Base-by-base conservation (phyloP, 148 eudicot species). In the Tetragonia tetragonoides region DNA sequence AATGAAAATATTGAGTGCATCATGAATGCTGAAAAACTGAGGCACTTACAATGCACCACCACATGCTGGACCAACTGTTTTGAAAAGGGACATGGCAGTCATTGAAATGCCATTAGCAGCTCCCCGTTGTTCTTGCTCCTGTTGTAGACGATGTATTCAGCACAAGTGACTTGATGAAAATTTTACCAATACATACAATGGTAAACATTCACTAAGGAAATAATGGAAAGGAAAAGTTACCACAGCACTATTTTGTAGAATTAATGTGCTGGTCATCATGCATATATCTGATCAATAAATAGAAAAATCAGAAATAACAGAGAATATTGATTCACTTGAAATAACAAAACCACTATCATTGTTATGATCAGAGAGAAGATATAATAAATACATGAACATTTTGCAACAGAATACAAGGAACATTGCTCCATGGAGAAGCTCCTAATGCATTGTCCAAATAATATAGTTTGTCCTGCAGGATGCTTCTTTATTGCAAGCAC, bases 61-160 rank as follows among this genome's bases (percentile, higher is more conserved):
- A 28, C 34, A 28, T 28, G 34, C 34, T 28, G 34, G 34, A 28
- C 34, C 34, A 28, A 28, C 34, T 28, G 34, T 0, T 28, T 28
- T 28, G 34, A 28, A 28, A 28, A 28, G 34, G 34, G 34, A 28
- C 34, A 28, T 28, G 34, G 34, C 34, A 28, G 34, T 28, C 34
- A 28, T 28, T 28, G 34, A 28, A 28, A 28, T 28, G 34, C 97
- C 97, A 74, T 93, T 91, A 65, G 97, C 97, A 23, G 95, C 93
- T 80, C 97, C 97, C 73, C 97, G 84, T 87, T 93, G 93, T 76
- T 88, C 77, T 84, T 93, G 97, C 61, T 88, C 95, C 97, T 91
- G 81, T 79, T 42, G 37, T 65, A 14, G 51, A 67, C 72, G 34
- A 68, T 34, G 62, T 70, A 46, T 71, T 68, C 65, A 68, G 0